Evolutionary conservation across 108 stramenopile genomes (phyloP).

Genomic region (Epithemia pelagica): DNA sequence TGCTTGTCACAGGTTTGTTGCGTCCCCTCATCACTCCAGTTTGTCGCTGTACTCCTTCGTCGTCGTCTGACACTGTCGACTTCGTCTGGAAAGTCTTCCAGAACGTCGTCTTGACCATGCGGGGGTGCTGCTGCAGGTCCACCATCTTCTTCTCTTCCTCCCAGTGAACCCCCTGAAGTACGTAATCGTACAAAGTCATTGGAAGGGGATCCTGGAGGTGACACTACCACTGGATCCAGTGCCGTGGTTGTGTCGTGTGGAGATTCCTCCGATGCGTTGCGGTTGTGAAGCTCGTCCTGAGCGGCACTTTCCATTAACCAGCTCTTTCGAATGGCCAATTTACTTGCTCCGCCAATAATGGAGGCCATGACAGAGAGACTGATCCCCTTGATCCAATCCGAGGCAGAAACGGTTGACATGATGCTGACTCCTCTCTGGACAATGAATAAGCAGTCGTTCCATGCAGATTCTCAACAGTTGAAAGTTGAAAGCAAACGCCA

Average conservation of each 20-base stretch:
- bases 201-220: background rate
- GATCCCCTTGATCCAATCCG: conserved; percentile 73
- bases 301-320: conserved; percentile 32
- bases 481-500: no score
- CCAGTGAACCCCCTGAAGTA: background rate
- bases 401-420: conserved; percentile 11
- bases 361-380: conserved; percentile 62
- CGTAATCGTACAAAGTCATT: background rate
- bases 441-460: no score
- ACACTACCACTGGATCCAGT: background rate
- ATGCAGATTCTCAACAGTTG: no score
- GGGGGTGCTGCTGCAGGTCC: background rate
- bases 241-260: background rate
- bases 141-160: background rate
- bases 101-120: background rate
- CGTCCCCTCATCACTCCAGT: background rate
- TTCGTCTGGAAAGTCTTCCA: background rate
- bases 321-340: conserved; percentile 74
- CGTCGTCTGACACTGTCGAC: background rate
- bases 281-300: conserved; percentile 10
- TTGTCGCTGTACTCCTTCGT: no score
- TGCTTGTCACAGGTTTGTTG: conserved; percentile 4
- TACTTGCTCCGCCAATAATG: conserved; percentile 68
- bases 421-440: no score
- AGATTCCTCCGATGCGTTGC: background rate